Evolutionary conservation across 177 flowering plant genomes (phyloP), one percentile per base, ranked within the genome.

Genomic region (Tripterygium wilfordii): DNA sequence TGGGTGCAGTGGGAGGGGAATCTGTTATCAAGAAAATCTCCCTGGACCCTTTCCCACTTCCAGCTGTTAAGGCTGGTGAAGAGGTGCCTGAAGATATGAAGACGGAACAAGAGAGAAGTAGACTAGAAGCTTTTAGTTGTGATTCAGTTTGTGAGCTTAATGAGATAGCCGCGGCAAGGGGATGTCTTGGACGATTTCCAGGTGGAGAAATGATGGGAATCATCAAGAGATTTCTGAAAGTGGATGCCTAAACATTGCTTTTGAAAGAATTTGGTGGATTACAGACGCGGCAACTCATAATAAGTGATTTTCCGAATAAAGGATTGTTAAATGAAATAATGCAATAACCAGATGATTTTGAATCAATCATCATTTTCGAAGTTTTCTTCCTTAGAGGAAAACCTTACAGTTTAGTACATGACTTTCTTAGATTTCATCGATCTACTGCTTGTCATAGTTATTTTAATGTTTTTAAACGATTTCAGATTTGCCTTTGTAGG

Each of bases 181-280:
- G 98, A 14, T 78, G 87, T 57, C 95, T 92, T 44, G 98, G 98
- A 36, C 81, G 96, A 4, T 92, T 92, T 60, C 77, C 83, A 26
- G 98, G 96, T 10, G 70, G 87, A 20, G 88, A 92, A 69, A 92
- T 92, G 96, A 92, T 92, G 96, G 91, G 82, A 29, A 66, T 86
- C n/a, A 82, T 88, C 39, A 91, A 77, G 61, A 65, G 45, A 10
- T 80, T 68, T 55, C 72, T 84, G 36, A 38, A 65, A 42, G 59
- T 71, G 24, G 52, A 67, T 14, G 39, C 48, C 9, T 57, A 49
- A 70, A n/a, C n/a, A n/a, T n/a, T n/a, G n/a, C n/a, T n/a, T n/a
- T n/a, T n/a, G n/a, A n/a, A n/a, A n/a, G n/a, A n/a, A n/a, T n/a
- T n/a, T n/a, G n/a, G n/a, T n/a, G n/a, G n/a, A n/a, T n/a, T n/a